Evolutionary conservation across 106 monocot species (phyloP).

Genomic region (Ottelia alismoides): DNA sequence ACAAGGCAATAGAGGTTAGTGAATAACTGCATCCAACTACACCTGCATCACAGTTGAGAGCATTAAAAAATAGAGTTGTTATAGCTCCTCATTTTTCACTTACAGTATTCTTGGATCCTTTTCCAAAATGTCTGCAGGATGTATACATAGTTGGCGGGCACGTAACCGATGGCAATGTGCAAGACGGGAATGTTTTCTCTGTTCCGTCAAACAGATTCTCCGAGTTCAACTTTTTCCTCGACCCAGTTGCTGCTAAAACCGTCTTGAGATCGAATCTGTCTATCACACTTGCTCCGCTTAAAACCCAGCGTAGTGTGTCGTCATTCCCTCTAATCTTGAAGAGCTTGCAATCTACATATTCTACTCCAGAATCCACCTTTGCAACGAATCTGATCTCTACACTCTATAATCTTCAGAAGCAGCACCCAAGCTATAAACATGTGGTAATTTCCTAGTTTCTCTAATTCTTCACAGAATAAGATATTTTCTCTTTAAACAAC

Average conservation of each 20-base stretch:
- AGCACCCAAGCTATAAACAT: constrained; percentile 37
- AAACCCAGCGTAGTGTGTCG: constrained; percentile 27
- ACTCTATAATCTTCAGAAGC: constrained; percentile 33
- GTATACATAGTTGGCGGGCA: constrained; percentile 81
- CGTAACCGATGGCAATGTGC: constrained; percentile 13
- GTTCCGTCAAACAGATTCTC: constrained; percentile 57
- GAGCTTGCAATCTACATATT: constrained; percentile 11
- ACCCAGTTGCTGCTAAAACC: constrained; percentile 72
- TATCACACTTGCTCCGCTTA: constrained; percentile 69
- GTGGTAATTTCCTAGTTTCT: constrained; percentile 25
- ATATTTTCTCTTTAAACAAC: not conserved
- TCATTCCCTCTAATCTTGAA: constrained; percentile 35
- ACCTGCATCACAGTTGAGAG: not conserved
- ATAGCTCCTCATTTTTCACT: not conserved
- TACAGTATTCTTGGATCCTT: not conserved
- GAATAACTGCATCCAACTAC: not conserved
- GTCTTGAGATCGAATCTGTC: constrained; percentile 47
- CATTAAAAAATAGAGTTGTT: not conserved
- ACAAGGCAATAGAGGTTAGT: constrained; percentile 47
- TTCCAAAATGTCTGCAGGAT: constrained; percentile 22
- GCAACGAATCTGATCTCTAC: constrained; percentile 28
- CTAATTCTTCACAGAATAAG: not conserved
- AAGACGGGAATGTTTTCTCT: constrained; percentile 68
- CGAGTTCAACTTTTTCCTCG: constrained; percentile 92
- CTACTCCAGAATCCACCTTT: constrained; percentile 62